Percentiles rank a stretch among this genome's conserved stretches.
phyloP scores from a whole-genome alignment of 2,329 filamentous ascomycete genomes.

The Teratosphaeria gauchensis region DNA sequence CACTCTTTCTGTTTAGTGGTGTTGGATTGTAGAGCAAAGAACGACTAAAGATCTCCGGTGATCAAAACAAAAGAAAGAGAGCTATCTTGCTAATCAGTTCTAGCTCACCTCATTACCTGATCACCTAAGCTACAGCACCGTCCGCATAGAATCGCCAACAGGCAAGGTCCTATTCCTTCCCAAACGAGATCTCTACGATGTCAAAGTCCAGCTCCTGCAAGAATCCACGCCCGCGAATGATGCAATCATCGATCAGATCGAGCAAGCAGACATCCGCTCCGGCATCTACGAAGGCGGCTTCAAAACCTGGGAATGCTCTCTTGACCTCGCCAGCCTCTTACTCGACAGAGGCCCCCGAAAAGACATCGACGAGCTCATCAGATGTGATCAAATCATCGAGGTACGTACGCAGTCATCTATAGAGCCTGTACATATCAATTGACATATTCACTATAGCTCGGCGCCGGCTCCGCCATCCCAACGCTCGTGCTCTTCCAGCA shows the following conservation, averaged over 20 bases:
- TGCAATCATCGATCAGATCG: conserved; percentile 49
- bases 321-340: conserved; percentile 63
- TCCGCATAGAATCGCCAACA: conserved; percentile 53
- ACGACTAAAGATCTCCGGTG: conserved; percentile 4
- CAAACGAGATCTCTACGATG: conserved; percentile 71
- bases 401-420: conserved; percentile 11
- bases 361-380: conserved; percentile 39
- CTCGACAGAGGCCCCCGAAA: conserved; percentile 40
- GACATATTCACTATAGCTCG: conserved; percentile 46
- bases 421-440: neutral
- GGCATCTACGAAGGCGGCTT: conserved; percentile 81
- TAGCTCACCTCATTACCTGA: conserved; percentile 55
- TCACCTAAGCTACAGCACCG: conserved; percentile 59
- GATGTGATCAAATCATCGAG: conserved; percentile 42
- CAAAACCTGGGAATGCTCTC: conserved; percentile 82
- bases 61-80: neutral
- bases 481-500: conserved; percentile 62
- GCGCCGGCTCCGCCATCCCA: conserved; percentile 69
- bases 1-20: neutral
- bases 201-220: conserved; percentile 71
- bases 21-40: neutral
- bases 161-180: conserved; percentile 49
- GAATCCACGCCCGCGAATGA: conserved; percentile 34
- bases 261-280: conserved; percentile 64
- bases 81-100: conserved; percentile 1